Evolutionary conservation across 768 basidiomycete genomes (phyloP).

Genomic region (Leccinum rimulosum): DNA sequence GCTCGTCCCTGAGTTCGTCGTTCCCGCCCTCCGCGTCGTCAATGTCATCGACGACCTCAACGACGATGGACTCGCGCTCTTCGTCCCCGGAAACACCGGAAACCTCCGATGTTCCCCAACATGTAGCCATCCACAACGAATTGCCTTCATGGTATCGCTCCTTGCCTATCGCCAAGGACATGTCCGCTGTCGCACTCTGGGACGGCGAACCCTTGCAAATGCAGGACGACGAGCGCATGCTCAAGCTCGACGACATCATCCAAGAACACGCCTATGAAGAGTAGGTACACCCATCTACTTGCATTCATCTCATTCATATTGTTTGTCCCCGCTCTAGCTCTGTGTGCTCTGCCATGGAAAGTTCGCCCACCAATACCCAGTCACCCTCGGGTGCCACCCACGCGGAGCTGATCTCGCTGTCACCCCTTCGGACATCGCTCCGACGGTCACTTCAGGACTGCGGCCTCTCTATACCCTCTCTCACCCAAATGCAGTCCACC

Average conservation of each 20-base stretch:
- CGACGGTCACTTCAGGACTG: conserved; percentile 28
- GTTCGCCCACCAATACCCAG: conserved; percentile 7
- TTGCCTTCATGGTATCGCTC: conserved; percentile 59
- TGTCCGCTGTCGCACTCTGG: conserved; percentile 42
- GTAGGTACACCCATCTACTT: conserved; percentile 40
- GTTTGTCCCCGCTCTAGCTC: conserved; percentile 11
- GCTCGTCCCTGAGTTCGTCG: neutral
- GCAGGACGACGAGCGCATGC: conserved; percentile 52
- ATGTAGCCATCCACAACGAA: conserved; percentile 48
- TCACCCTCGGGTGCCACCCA: conserved; percentile 33
- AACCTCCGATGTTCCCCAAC: conserved; percentile 51
- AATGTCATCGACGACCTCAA: conserved; percentile 51
- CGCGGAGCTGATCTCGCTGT: conserved; percentile 31
- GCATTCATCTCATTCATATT: neutral
- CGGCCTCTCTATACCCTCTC: conserved; percentile 32
- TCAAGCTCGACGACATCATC: conserved; percentile 70
- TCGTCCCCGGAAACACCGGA: conserved; percentile 73
- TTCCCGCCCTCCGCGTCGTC: conserved; percentile 10
- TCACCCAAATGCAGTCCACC: conserved; percentile 46
- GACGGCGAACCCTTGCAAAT: conserved; percentile 44
- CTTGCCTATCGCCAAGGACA: conserved; percentile 41
- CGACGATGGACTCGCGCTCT: conserved; percentile 59
- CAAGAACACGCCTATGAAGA: conserved; percentile 75
- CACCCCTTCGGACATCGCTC: conserved; percentile 33
- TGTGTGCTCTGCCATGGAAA: conserved; percentile 21